A percentile compares a stretch with the other conserved stretches of the same genome.
phyloP scores from a whole-genome alignment of 2,329 filamentous ascomycete genomes.

The Ceratocystiopsis sp. region DNA sequence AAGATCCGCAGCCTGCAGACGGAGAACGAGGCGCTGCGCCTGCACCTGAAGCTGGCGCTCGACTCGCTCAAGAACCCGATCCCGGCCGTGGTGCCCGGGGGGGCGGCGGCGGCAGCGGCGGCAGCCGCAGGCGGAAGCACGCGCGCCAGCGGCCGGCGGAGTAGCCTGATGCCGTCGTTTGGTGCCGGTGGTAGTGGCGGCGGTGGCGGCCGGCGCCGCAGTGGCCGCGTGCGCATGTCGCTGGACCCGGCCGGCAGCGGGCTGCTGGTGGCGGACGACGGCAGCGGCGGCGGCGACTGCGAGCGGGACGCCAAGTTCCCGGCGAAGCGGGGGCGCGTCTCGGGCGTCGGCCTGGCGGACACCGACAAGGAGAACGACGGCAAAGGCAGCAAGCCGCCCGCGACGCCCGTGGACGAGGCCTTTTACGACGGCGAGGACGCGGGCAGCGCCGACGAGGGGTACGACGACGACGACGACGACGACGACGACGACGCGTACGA shows the following conservation, averaged over 20 bases:
- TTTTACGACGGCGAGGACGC: slow-evolving; percentile 13
- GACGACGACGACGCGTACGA: slow-evolving; percentile 32
- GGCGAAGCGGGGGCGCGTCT: slow-evolving; percentile 7
- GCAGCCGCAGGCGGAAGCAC: background rate
- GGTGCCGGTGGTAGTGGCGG: background rate
- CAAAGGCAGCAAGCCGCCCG: slow-evolving; percentile 8
- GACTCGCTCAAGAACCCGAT: slow-evolving; percentile 86
- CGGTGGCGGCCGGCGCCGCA: background rate
- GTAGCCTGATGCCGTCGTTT: slow-evolving; percentile 1
- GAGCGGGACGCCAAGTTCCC: slow-evolving; percentile 15
- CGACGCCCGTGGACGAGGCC: slow-evolving; percentile 10
- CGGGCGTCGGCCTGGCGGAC: no score
- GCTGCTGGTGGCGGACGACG: slow-evolving; percentile 7
- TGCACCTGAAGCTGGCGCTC: slow-evolving; percentile 77
- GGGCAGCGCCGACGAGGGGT: slow-evolving; percentile 11
- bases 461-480: slow-evolving; percentile 41
- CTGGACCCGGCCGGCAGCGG: slow-evolving; percentile 2
- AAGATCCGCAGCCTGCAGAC: slow-evolving; percentile 84
- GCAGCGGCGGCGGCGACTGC: background rate
- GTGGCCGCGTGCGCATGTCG: slow-evolving; percentile 4
- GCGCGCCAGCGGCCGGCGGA: background rate
- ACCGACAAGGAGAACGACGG: slow-evolving; percentile 13
- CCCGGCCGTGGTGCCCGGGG: slow-evolving; percentile 30
- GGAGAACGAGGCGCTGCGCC: slow-evolving; percentile 74
- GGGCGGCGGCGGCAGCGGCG: background rate